phyloP scores from a whole-genome alignment of 495 filamentous ascomycete species.

The Glonium stellatum region DNA sequence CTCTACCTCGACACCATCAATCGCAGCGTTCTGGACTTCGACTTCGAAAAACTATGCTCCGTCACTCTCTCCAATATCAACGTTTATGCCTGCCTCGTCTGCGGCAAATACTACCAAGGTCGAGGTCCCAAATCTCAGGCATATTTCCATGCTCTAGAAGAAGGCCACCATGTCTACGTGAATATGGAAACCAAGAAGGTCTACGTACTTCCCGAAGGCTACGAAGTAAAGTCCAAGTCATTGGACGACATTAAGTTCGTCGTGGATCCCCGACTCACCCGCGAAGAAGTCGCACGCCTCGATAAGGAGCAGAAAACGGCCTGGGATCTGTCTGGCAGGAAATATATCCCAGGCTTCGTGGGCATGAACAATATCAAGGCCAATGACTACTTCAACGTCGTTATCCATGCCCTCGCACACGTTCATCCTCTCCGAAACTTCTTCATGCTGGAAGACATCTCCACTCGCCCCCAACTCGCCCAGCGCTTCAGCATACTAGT shows the following conservation, averaged over 20 bases:
- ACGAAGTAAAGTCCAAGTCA: slow-evolving; percentile 91
- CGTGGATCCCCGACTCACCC: slow-evolving; percentile 81
- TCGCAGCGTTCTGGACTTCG: slow-evolving; percentile 78
- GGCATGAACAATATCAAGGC: slow-evolving; percentile 99
- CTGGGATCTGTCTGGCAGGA: slow-evolving; percentile 71
- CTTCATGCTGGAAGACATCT: slow-evolving; percentile 78
- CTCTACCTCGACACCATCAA: slow-evolving; percentile 98
- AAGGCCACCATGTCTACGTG: slow-evolving; percentile 93
- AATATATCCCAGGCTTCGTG: slow-evolving; percentile 87
- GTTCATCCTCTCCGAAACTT: slow-evolving; percentile 85
- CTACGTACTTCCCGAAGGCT: slow-evolving; percentile 93
- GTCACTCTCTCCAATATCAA: slow-evolving; percentile 95
- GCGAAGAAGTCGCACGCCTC: slow-evolving; percentile 67
- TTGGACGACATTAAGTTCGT: slow-evolving; percentile 99
- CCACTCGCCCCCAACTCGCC: slow-evolving; percentile 51
- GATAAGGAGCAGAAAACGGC: slow-evolving; percentile 69
- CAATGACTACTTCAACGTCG: slow-evolving; percentile 96
- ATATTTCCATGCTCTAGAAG: slow-evolving; percentile 95
- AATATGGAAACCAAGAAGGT: slow-evolving; percentile 94
- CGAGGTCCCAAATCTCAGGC: slow-evolving; percentile 90
- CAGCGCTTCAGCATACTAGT: slow-evolving; percentile 84
- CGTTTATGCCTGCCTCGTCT: slow-evolving; percentile 95
- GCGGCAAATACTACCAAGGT: slow-evolving; percentile 95
- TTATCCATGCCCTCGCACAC: slow-evolving; percentile 89
- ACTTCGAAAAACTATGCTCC: slow-evolving; percentile 98